Base-by-base conservation (phyloP, 306 rosid genomes). In the Pyrus betulifolia region DNA sequence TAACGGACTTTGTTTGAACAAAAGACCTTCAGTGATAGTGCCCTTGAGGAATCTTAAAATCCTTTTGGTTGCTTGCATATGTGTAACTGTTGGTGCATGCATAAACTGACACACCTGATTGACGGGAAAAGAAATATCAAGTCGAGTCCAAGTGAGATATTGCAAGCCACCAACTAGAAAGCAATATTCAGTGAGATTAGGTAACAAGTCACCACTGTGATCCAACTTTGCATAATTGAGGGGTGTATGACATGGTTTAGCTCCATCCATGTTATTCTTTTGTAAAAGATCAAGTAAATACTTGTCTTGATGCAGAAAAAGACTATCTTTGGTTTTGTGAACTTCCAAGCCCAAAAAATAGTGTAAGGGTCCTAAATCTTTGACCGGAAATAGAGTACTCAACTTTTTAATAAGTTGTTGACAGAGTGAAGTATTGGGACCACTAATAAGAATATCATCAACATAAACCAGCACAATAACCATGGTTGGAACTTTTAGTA, bases 401-500 rank as follows among this genome's bases (percentile, higher is more conserved):
- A 42, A 42, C 14, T 11, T 13, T 42, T 42, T 2, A 42, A 42
- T 42, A 3, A 42, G 3, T 3, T 42, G 46, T 42, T 42, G 1
- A 3, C 4, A 42, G 1, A 42, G 8, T 1, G 14, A 10, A 21
- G 27, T 2, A 8, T 3, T 8, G 9, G 13, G 14, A 22, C 63
- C 17, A 3, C 2, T 22, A 3, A 8, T 25, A 4, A 58, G 22
- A 8, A 58, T 58, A 58, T 58, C 63, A 58, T 58, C 63, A 3
- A 22, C 30, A 22, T 58, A 58, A n/a, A 58, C 11, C 4, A 58
- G 7, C 2, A 58, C 17, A 58, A 58, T 4, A 0, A 0, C 22
- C 0, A 11, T 4, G 11, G 25, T 4, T 1, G 25, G 2, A 2
- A 12, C 30, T 0, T 58, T 0, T 0, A 2, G 13, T 3, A 58